Evolutionary conservation across 2,329 filamentous ascomycete genomes (phyloP).

Genomic region (Fusarium pininemorale): DNA sequence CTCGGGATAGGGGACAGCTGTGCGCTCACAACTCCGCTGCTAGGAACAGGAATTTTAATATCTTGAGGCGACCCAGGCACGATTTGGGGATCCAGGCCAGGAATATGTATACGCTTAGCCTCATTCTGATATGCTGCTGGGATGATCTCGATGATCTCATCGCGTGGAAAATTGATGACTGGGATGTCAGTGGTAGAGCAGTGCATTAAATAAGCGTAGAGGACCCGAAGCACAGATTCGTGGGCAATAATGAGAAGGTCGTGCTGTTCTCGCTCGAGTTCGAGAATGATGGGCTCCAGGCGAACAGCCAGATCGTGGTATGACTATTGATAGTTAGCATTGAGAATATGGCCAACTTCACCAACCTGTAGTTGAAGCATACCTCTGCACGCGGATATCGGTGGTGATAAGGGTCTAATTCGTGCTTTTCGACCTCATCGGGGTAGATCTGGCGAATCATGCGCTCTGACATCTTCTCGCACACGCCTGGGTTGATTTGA

Average conservation of each 20-base stretch:
- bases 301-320: constrained; percentile 99
- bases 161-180: constrained; percentile 88
- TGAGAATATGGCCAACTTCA: neutral
- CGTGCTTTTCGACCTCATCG: constrained; percentile 91
- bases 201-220: constrained; percentile 98
- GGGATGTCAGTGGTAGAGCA: constrained; percentile 96
- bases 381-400: constrained; percentile 94
- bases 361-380: constrained; percentile 2
- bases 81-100: constrained; percentile 70
- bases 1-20: constrained; percentile 60
- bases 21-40: constrained; percentile 45
- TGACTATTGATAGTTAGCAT: constrained; percentile 64
- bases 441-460: constrained; percentile 85
- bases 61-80: constrained; percentile 83
- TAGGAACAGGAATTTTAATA: constrained; percentile 78
- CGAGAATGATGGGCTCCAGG: constrained; percentile 95
- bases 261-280: constrained; percentile 95
- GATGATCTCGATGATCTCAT: constrained; percentile 99
- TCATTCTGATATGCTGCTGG: constrained; percentile 98
- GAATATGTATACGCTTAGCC: constrained; percentile 89
- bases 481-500: constrained; percentile 95
- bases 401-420: constrained; percentile 95
- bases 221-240: constrained; percentile 94
- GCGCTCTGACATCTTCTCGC: constrained; percentile 89
- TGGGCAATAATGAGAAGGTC: constrained; percentile 98